Percentiles rank a stretch among this genome's conserved stretches.
Evolutionary conservation across 225 moss, liverwort and hornwort genomes (phyloP).

Genomic region (Thuidium tamariscinum): DNA sequence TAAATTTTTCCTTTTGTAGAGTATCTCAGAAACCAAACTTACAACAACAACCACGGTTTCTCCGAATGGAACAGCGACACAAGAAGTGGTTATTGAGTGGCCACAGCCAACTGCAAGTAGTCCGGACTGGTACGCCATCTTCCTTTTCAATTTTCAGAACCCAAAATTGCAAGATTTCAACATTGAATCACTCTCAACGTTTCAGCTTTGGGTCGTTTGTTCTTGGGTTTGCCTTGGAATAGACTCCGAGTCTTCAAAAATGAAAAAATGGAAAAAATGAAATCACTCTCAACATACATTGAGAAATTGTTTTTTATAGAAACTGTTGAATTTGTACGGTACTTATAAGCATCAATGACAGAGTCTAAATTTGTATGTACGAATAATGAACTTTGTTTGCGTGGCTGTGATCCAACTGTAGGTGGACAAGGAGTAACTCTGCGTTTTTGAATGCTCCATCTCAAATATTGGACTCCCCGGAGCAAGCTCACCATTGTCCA

Average conservation of each 20-base stretch:
- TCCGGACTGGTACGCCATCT: constrained; percentile 4
- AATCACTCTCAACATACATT: neutral
- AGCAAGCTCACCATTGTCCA: neutral
- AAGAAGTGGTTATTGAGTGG: constrained; percentile 8
- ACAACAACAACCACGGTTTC: neutral
- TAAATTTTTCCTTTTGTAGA: neutral
- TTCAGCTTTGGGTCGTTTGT: too few species aligned
- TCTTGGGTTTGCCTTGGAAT: too few species aligned
- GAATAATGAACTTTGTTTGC: too few species aligned
- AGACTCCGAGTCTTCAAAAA: too few species aligned
- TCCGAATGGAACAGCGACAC: neutral
- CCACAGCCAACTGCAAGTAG: constrained; percentile 20
- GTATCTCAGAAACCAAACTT: neutral
- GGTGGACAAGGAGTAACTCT: constrained; percentile 37
- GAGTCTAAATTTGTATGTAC: neutral
- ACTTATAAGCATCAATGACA: neutral
- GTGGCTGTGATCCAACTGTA: neutral
- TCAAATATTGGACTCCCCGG: neutral
- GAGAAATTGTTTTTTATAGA: neutral
- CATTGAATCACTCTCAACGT: neutral
- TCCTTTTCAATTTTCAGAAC: neutral
- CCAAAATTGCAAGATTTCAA: neutral
- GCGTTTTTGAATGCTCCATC: constrained; percentile 25
- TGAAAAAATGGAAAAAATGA: too few species aligned
- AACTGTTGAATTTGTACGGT: neutral